Percentiles rank a stretch among this genome's conserved stretches.
These are phyloP conservation scores for Silybum marianum DNA, from an alignment of 129 eudicot genomes.

Conservation along the genomic window DNA sequence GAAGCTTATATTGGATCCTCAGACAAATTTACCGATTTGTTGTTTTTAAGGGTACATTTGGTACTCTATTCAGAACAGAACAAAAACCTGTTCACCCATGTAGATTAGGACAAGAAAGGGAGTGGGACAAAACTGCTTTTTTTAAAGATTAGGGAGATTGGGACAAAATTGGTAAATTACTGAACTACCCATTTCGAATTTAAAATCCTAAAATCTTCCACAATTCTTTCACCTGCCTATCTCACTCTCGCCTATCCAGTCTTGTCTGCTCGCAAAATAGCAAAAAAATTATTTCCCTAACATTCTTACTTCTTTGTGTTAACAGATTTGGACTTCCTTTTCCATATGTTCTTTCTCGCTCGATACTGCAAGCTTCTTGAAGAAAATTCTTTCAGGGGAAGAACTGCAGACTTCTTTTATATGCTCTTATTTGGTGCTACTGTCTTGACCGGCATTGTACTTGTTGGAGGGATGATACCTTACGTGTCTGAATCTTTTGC, in stretches of 20 bases:
- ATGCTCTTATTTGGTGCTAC: conserved; percentile 95
- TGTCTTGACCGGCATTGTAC: conserved; percentile 85
- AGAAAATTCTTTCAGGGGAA: conserved; percentile 94
- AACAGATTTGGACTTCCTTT: conserved; percentile 95
- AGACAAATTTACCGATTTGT: not conserved
- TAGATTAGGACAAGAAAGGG: not conserved
- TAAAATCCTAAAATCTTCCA: not conserved
- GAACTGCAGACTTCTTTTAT: conserved; percentile 96
- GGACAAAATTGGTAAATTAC: not conserved
- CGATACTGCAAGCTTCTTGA: conserved; percentile 99
- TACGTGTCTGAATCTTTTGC: conserved; percentile 93
- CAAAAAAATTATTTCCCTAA: not conserved
- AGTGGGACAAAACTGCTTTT: not conserved
- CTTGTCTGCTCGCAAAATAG: not conserved
- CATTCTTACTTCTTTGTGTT: conserved; percentile 18
- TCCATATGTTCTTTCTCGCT: conserved; percentile 99
- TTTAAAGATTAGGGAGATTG: not conserved
- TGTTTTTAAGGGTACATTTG: not conserved
- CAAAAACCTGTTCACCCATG: not conserved
- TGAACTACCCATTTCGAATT: not conserved
- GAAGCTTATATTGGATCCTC: not conserved
- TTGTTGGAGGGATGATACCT: conserved; percentile 97
- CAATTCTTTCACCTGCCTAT: not conserved
- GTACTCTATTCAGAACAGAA: not conserved
- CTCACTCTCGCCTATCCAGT: not conserved